Evolutionary conservation across 2,329 filamentous ascomycete genomes (phyloP), one percentile per base, ranked within the genome.

Genomic region (Neurospora crassa): DNA sequence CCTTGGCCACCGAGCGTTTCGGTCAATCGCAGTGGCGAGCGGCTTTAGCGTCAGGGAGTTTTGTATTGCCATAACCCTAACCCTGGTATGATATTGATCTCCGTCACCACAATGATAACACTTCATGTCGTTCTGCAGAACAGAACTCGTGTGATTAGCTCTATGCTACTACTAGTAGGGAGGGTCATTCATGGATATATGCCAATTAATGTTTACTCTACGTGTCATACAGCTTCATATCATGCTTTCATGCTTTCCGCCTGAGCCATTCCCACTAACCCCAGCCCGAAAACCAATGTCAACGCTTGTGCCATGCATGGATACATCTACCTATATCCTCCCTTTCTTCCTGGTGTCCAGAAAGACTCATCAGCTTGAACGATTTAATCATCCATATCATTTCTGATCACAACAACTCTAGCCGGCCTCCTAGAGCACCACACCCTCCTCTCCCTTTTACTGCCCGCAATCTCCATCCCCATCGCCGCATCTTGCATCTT

Each of bases 341-440:
- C 10, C 37, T 42, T 70, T 3, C 41, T 67, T 69, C 59, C 29
- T 29, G 7, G 67, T 43, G n/a, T 20, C 43, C n/a, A 47, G 43
- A 20, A 10, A 47, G n/a, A 20, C 12, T 20, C 10, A 47, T 20
- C 43, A 47, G n/a, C 43, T 34, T 47, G 67, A 14, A 14, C n/a
- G 20, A 11, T n/a, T 59, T 34, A 63, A 37, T 40, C 69, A 42
- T n/a, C 43, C 41, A 29, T 42, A n/a, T 20, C 47, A 47, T 24
- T 40, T 71, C 73, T 72, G 72, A 68, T 75, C 29, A 89, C 89
- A 72, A 82, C 80, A 75, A 91, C 78, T 68, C 85, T 77, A 74
- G 84, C 89, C 67, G 87, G 84, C 76, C 86, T 83, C 75, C 89
- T 83, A 40, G 86, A 85, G 79, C 91, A 88, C 89, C 89, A 91